Conservation (phyloP, 192 early-diverging fungal genomes). For the Cetraspora pellucida region DNA sequence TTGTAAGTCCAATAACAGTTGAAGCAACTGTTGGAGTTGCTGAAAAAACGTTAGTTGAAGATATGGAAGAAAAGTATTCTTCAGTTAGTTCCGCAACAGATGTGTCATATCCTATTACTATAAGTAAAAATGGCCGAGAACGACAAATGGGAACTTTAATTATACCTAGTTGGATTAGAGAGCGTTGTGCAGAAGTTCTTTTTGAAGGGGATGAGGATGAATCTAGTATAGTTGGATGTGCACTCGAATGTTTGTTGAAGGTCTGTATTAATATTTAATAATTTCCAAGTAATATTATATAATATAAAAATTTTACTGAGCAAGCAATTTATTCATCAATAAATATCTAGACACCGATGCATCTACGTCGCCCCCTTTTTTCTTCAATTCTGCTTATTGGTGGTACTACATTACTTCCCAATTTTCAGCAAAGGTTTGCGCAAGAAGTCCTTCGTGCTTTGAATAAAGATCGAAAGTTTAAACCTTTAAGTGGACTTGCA, state of each 20-base stretch:
- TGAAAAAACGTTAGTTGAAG: slow-evolving; percentile 41
- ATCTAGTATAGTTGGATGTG: slow-evolving; percentile 54
- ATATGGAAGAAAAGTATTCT: slow-evolving; percentile 50
- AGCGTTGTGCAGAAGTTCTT: slow-evolving; percentile 75
- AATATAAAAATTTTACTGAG: not conserved
- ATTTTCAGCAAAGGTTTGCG: slow-evolving; percentile 62
- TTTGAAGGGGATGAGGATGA: slow-evolving; percentile 79
- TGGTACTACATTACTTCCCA: slow-evolving; percentile 75
- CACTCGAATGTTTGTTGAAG: slow-evolving; percentile 59
- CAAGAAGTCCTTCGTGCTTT: slow-evolving; percentile 63
- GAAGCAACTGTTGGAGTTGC: slow-evolving; percentile 39
- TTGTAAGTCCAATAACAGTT: slow-evolving; percentile 57
- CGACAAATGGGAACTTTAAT: slow-evolving; percentile 49
- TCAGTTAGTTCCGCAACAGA: slow-evolving; percentile 51
- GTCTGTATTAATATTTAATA: slow-evolving; percentile 30
- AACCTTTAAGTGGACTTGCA: slow-evolving; percentile 47
- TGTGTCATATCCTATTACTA: slow-evolving; percentile 46
- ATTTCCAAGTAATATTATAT: not conserved
- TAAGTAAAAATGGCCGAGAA: slow-evolving; percentile 43
- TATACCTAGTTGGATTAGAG: slow-evolving; percentile 86
- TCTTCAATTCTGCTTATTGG: slow-evolving; percentile 73
- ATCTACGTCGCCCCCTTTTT: slow-evolving; percentile 69
- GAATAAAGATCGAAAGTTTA: slow-evolving; percentile 52
- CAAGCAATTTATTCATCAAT: slow-evolving; percentile 32
- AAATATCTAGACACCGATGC: slow-evolving; percentile 60